phyloP scores from a whole-genome alignment of 306 rosid genomes.

The Lotus japonicus region DNA sequence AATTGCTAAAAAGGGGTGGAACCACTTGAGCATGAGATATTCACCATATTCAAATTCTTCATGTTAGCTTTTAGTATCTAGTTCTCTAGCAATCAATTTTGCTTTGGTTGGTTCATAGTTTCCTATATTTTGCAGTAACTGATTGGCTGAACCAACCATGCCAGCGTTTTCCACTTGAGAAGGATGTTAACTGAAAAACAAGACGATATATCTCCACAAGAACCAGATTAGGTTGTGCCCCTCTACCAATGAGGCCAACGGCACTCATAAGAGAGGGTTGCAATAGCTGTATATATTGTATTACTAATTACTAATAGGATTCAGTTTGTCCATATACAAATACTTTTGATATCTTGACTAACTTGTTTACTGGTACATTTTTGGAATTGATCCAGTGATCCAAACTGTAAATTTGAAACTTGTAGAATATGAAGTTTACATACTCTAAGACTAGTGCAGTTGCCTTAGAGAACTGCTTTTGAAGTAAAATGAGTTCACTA shows the following conservation, averaged over 20 bases:
- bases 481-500: neutral
- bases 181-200: conserved; percentile 16
- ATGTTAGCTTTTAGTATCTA: neutral
- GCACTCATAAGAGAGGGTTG: neutral
- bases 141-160: conserved; percentile 1
- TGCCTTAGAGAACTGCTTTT: neutral
- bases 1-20: neutral
- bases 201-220: neutral
- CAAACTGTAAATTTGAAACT: conserved; percentile 35
- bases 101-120: conserved; percentile 10
- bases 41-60: neutral
- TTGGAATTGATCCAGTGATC: conserved; percentile 20
- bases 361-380: conserved; percentile 8
- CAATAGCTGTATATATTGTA: conserved; percentile 37
- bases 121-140: conserved; percentile 47
- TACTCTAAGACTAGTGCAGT: neutral
- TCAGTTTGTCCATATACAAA: conserved; percentile 25
- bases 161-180: neutral
- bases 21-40: neutral
- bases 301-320: conserved; percentile 31
- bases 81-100: neutral
- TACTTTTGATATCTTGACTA: conserved; percentile 11
- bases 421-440: conserved; percentile 25
- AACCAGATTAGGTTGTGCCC: conserved; percentile 8
- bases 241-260: conserved; percentile 6